Evolutionary conservation across 768 basidiomycete species (phyloP).

Genomic region (Gloeostereum incarnatum): DNA sequence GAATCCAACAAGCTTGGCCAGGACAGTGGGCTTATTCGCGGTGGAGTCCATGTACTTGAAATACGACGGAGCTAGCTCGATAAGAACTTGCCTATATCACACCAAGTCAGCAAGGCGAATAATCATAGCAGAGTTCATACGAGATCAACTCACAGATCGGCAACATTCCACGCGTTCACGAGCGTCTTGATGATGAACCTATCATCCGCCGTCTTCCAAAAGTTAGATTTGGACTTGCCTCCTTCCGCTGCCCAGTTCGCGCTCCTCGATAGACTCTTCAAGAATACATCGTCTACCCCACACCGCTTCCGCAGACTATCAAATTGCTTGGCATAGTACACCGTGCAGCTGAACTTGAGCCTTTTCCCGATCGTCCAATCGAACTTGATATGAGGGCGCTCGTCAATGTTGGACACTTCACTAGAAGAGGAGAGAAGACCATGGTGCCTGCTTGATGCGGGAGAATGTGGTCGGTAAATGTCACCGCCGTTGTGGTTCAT

Average conservation of each 20-base stretch:
- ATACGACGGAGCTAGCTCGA: slow-evolving; percentile 71
- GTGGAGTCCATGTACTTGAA: slow-evolving; percentile 73
- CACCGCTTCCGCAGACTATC: slow-evolving; percentile 56
- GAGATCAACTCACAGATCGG: slow-evolving; percentile 56
- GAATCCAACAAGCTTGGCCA: slow-evolving; percentile 77
- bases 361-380: slow-evolving; percentile 71
- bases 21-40: slow-evolving; percentile 52
- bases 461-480: slow-evolving; percentile 20
- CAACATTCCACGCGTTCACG: slow-evolving; percentile 82
- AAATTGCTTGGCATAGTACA: slow-evolving; percentile 79
- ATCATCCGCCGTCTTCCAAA: slow-evolving; percentile 76
- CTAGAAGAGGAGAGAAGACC: slow-evolving; percentile 34
- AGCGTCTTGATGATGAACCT: slow-evolving; percentile 79
- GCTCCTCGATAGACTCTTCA: slow-evolving; percentile 51
- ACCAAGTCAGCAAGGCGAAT: slow-evolving; percentile 1
- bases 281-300: slow-evolving; percentile 51
- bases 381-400: slow-evolving; percentile 76
- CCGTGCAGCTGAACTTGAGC: slow-evolving; percentile 71
- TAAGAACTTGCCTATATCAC: slow-evolving; percentile 56
- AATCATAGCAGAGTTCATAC: too few relatives aligned
- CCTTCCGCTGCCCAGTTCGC: slow-evolving; percentile 68
- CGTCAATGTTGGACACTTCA: slow-evolving; percentile 39
- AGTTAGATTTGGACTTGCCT: slow-evolving; percentile 74
- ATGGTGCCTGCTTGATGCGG: slow-evolving; percentile 33
- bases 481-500: slow-evolving; percentile 24